Evolutionary conservation across 2,329 filamentous ascomycete genomes (phyloP).

Genomic region (Metarhizium brunneum): DNA sequence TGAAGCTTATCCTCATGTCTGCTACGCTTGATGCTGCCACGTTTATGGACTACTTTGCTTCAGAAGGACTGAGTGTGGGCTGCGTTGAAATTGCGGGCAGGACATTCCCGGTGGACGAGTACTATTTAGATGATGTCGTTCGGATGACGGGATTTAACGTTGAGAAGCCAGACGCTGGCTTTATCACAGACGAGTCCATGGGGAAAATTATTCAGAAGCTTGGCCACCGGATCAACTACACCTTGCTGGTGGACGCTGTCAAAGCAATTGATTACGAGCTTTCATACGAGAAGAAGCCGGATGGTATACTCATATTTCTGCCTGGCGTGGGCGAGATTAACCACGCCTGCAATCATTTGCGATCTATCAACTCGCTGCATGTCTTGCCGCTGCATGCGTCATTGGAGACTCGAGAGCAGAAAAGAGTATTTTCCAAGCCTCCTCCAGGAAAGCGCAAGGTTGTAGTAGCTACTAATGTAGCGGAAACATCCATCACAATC

Average conservation of each 20-base stretch:
- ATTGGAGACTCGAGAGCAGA: slow-evolving; percentile 79
- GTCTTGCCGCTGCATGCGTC: slow-evolving; percentile 88
- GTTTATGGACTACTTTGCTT: slow-evolving; percentile 76
- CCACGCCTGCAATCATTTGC: slow-evolving; percentile 61
- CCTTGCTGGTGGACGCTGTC: slow-evolving; percentile 72
- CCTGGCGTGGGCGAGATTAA: slow-evolving; percentile 90
- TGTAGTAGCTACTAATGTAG: slow-evolving; percentile 91
- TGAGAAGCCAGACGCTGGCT: slow-evolving; percentile 36
- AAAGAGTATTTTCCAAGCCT: slow-evolving; percentile 69
- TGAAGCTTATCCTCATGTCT: slow-evolving; percentile 93
- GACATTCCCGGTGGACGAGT: slow-evolving; percentile 83
- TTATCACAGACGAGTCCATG: slow-evolving; percentile 44
- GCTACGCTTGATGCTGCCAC: slow-evolving; percentile 84
- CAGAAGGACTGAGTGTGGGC: slow-evolving; percentile 59
- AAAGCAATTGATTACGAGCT: slow-evolving; percentile 74
- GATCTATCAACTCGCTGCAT: slow-evolving; percentile 53
- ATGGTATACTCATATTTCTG: slow-evolving; percentile 91
- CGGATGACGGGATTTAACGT: slow-evolving; percentile 64
- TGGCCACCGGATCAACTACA: slow-evolving; percentile 85
- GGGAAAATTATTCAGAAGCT: slow-evolving; percentile 63
- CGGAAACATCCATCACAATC: slow-evolving; percentile 97
- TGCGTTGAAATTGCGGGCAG: slow-evolving; percentile 79
- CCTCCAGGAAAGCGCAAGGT: slow-evolving; percentile 81
- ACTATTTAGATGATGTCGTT: slow-evolving; percentile 82
- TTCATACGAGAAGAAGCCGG: slow-evolving; percentile 49